A percentile compares a stretch with the other conserved stretches of the same genome.
Conservation (phyloP, 108 stramenopile genomes). For the Discostella pseudostelligera region DNA sequence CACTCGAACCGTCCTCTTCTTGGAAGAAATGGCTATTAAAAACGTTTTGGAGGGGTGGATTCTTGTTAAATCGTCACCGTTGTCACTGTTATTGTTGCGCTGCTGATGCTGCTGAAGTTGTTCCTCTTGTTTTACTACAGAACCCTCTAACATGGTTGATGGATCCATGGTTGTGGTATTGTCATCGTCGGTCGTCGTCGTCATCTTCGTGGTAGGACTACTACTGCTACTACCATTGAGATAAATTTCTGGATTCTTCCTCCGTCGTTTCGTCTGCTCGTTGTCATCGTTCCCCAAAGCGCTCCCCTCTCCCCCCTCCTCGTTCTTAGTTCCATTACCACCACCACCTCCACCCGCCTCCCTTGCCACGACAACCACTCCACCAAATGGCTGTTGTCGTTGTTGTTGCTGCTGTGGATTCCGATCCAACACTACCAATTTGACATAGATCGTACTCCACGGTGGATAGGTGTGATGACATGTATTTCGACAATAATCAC, state of each 20-base stretch:
- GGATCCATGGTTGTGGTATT: too few species aligned
- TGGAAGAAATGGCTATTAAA: constrained; percentile 26
- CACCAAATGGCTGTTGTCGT: too few species aligned
- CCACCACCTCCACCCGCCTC: constrained; percentile 4
- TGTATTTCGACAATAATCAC: constrained; percentile 43
- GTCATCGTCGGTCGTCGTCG: too few species aligned
- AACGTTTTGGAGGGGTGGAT: constrained; percentile 40
- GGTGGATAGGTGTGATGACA: constrained; percentile 45
- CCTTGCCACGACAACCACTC: constrained; percentile 9
- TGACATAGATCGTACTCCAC: constrained; percentile 47
- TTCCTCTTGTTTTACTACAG: background rate
- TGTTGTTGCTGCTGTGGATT: too few species aligned
- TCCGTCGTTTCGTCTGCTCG: constrained; percentile 9
- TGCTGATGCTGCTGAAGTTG: background rate
- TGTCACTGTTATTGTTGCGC: background rate
- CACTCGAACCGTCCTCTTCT: constrained; percentile 29
- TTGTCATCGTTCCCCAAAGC: constrained; percentile 2
- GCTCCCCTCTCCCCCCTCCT: constrained; percentile 6
- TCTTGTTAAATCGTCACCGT: constrained; percentile 27
- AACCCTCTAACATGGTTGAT: too few species aligned
- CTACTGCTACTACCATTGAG: constrained; percentile 2
- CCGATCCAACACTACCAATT: constrained; percentile 13
- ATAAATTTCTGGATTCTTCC: constrained; percentile 11
- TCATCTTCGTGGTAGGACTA: too few species aligned
- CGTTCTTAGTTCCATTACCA: background rate